These are phyloP conservation scores for Orobanche coerulescens DNA, from an alignment of 257 asterid genomes.

Conservation along the genomic window DNA sequence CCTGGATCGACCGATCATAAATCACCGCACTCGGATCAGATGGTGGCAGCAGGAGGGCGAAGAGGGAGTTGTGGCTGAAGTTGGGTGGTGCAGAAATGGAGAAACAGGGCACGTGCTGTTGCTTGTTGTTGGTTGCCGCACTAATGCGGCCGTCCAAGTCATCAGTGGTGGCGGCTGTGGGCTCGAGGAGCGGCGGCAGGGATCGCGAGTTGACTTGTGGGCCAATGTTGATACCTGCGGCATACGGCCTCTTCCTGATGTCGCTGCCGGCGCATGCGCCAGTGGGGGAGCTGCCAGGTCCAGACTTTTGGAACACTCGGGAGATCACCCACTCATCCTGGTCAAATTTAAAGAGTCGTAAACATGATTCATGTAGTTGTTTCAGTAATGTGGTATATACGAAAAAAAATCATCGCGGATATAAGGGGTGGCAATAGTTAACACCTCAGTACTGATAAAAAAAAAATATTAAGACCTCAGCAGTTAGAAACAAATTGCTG, in stretches of 20 bases:
- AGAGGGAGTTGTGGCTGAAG: slow-evolving; percentile 34
- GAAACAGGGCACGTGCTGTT: slow-evolving; percentile 99
- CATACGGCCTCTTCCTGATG: background rate
- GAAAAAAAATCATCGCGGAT: no score
- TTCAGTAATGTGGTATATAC: no score
- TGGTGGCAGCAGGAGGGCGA: slow-evolving; percentile 34
- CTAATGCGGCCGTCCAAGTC: slow-evolving; percentile 22
- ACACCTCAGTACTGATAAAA: no score
- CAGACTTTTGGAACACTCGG: slow-evolving; percentile 58
- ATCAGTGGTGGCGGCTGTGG: slow-evolving; percentile 26
- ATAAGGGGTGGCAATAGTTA: no score
- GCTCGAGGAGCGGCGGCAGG: slow-evolving; percentile 46
- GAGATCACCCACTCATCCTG: slow-evolving; percentile 97
- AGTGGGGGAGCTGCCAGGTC: slow-evolving; percentile 15
- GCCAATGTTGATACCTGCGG: no score
- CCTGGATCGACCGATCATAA: slow-evolving; percentile 40
- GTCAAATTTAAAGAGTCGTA: background rate
- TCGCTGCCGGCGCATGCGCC: slow-evolving; percentile 25
- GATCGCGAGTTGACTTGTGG: slow-evolving; percentile 54
- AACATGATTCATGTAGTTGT: background rate
- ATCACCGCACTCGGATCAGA: slow-evolving; percentile 20
- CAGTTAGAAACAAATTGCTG: no score
- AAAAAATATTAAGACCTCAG: no score
- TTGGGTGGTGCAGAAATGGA: slow-evolving; percentile 45
- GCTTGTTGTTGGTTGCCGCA: slow-evolving; percentile 17